phyloP scores from a whole-genome alignment of 768 basidiomycete species.

The Chlorophyllum brunneum region DNA sequence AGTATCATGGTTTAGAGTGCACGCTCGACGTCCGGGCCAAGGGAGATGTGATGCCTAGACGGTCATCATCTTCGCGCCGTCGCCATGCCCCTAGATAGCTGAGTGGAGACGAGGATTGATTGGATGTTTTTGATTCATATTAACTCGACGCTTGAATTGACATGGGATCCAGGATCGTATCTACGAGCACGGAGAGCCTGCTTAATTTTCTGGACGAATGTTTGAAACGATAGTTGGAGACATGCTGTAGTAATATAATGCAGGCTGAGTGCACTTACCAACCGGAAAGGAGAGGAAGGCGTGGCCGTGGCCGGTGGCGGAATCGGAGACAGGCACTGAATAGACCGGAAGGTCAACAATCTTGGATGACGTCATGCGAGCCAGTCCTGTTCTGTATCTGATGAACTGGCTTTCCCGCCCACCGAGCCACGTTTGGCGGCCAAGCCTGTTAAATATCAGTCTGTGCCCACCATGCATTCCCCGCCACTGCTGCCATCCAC shows the following conservation, averaged over 20 bases:
- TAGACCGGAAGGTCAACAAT: conserved; percentile 5
- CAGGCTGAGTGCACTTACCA: neutral
- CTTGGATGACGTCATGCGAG: conserved; percentile 19
- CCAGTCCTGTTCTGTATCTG: neutral
- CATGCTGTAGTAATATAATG: conserved; percentile 7
- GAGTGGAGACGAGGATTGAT: conserved; percentile 19
- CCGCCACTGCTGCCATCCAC: neutral
- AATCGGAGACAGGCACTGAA: neutral
- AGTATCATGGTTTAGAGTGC: conserved; percentile 66
- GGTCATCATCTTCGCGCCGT: conserved; percentile 30
- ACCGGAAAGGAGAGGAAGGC: neutral
- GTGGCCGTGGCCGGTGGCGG: neutral
- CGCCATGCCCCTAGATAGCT: conserved; percentile 11
- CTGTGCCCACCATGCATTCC: neutral
- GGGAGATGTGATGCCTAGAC: conserved; percentile 41
- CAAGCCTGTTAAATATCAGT: neutral
- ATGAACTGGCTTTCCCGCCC: conserved; percentile 8
- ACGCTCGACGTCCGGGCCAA: conserved; percentile 65
- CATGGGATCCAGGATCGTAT: neutral
- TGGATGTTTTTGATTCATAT: conserved; percentile 12
- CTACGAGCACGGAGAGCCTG: neutral
- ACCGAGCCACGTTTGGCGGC: neutral
- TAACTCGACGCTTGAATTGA: conserved; percentile 3
- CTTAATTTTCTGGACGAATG: conserved; percentile 4
- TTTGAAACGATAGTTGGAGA: conserved; percentile 1